Conservation (phyloP, 2,329 filamentous ascomycete genomes). For the Aspergillus quadricinctus region DNA sequence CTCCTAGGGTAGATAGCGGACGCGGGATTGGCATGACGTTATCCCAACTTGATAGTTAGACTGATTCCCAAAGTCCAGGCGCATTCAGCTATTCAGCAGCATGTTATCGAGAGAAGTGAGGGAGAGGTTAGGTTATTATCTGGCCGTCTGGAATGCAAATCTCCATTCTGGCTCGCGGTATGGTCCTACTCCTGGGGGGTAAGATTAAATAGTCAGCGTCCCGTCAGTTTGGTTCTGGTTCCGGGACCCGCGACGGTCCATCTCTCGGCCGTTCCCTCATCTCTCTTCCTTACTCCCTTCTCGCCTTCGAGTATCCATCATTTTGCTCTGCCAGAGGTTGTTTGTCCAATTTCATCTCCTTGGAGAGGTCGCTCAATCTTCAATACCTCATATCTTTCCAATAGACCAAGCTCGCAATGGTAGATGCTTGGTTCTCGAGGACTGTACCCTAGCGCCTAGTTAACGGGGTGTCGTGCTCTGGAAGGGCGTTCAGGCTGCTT, state of each 20-base stretch:
- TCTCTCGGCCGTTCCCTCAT: background rate
- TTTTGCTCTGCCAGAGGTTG: background rate
- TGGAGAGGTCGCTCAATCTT: background rate
- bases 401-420: background rate
- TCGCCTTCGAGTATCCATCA: background rate
- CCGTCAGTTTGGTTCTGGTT: slow-evolving; percentile 21
- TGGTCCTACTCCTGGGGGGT: slow-evolving; percentile 1
- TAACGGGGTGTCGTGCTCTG: background rate
- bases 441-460: background rate
- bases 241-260: slow-evolving; percentile 13
- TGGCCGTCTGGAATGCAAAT: background rate
- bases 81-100: background rate
- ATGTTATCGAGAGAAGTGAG: background rate
- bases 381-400: background rate
- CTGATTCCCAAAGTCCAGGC: background rate
- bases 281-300: background rate
- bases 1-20: background rate
- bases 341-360: background rate
- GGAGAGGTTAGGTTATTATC: background rate
- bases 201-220: slow-evolving; percentile 12
- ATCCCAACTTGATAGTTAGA: background rate
- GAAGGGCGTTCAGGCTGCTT: background rate
- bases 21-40: background rate
- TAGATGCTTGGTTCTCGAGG: background rate
- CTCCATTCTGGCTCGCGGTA: background rate